Percentiles rank a stretch among this genome's conserved stretches.
Conservation (phyloP, 768 basidiomycete species). For the Lactifluus rugatus region DNA sequence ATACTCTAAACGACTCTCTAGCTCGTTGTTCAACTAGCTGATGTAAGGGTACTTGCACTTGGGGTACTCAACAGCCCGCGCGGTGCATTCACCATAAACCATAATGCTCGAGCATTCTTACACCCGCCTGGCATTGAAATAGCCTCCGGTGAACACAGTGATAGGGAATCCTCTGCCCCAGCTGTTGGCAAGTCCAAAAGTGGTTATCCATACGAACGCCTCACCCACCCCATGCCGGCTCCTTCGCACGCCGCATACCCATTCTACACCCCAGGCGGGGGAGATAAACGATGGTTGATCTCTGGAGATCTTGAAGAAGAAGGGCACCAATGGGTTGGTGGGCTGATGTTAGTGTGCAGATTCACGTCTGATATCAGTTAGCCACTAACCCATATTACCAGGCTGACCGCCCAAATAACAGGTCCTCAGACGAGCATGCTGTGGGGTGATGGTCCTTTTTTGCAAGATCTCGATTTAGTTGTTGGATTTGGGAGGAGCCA, state of each 20-base stretch:
- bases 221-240: slow-evolving; percentile 51
- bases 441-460: slow-evolving; percentile 27
- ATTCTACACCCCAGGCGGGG: slow-evolving; percentile 59
- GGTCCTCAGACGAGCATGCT: slow-evolving; percentile 34
- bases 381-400: slow-evolving; percentile 21
- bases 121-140: slow-evolving; percentile 57
- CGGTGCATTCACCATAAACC: slow-evolving; percentile 48
- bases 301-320: slow-evolving; percentile 43
- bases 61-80: slow-evolving; percentile 54
- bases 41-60: slow-evolving; percentile 63
- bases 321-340: slow-evolving; percentile 64
- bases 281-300: slow-evolving; percentile 54
- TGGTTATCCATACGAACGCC: slow-evolving; percentile 25
- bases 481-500: slow-evolving; percentile 41
- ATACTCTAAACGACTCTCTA: slow-evolving; percentile 23
- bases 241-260: slow-evolving; percentile 54
- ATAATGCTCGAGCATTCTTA: slow-evolving; percentile 57
- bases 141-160: slow-evolving; percentile 6
- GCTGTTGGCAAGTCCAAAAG: background rate
- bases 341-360: slow-evolving; percentile 43
- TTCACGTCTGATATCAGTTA: background rate
- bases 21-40: slow-evolving; percentile 61
- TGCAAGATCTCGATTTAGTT: slow-evolving; percentile 43
- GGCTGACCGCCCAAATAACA: slow-evolving; percentile 54
- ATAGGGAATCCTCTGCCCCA: background rate